Evolutionary conservation across 1,139 yeast genomes (phyloP), one percentile per base, ranked within the genome.

Genomic region (Sugiyamaella sp.): DNA sequence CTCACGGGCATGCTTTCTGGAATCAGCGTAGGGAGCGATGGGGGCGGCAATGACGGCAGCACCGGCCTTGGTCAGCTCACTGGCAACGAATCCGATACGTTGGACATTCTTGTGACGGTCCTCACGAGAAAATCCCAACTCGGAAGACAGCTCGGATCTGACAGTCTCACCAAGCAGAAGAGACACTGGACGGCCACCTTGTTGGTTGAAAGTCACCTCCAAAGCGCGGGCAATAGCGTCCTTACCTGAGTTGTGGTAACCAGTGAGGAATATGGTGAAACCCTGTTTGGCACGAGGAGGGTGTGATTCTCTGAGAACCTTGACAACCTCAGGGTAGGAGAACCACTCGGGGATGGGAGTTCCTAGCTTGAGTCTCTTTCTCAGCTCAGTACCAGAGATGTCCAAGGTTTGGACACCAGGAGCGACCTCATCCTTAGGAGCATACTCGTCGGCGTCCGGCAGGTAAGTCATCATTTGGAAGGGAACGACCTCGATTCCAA

Each of bases 391-490:
- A 66, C 98, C 98, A 14, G 97, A 89, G 60, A 91, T 89, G 72
- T 90, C 91, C 57, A 95, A 83, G 22, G 98, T 91, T 73, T 81
- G 85, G 52, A 82, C 85, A 53, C 89, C 85, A 39, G 81, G 77
- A 63, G 90, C 89, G 57, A 91, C 91, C 64, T 93, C 89, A 71
- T 91, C 97, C 65, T 89, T 87, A 65, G 98, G 98, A 52, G 96
- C 91, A 69, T 91, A 91, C 74, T 95, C 86, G 68, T 91, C 96
- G 70, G 88, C 91, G 54, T 90, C 97, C 24, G 98, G 98, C 67
- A 91, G 79, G 72, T 91, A 91, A 14, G 98, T 91, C 66, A 91
- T 96, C 95, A 87, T 88, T 77, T 96, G 86, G 79, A 91, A 91
- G 51, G 98, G 98, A 53, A 91, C 97, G 63, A 91, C 93, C 70